A percentile compares a stretch with the other conserved stretches of the same genome.
These are phyloP conservation scores for Trametes hirsuta DNA, from an alignment of 1,284 basidiomycete genomes.

Conservation along the genomic window DNA sequence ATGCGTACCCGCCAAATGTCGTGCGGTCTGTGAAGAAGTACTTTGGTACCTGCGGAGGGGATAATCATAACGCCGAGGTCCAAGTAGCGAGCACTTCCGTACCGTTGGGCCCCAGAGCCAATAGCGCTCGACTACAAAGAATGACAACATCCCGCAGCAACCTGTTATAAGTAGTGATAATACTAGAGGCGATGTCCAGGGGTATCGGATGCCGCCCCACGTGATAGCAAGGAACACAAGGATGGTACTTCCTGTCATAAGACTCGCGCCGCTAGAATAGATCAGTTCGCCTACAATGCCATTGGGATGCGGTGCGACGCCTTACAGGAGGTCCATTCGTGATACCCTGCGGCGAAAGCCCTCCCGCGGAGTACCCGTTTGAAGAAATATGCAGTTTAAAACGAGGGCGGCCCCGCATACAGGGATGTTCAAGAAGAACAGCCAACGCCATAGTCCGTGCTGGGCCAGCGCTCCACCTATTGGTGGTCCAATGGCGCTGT, in stretches of 20 bases:
- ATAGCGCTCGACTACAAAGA: constrained; percentile 19
- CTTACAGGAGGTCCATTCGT: constrained; percentile 42
- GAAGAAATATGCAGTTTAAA: constrained; percentile 19
- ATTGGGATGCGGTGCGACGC: not conserved
- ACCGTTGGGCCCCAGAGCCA: constrained; percentile 18
- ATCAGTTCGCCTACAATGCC: not conserved
- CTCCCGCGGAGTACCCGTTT: constrained; percentile 29
- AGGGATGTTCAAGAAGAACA: constrained; percentile 17
- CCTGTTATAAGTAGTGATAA: constrained; percentile 27
- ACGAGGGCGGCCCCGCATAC: constrained; percentile 18
- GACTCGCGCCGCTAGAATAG: constrained; percentile 17
- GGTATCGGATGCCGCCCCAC: constrained; percentile 24
- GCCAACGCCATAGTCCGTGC: constrained; percentile 18
- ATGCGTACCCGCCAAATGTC: constrained; percentile 33
- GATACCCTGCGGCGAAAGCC: constrained; percentile 33
- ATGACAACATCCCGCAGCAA: constrained; percentile 7
- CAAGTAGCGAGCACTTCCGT: not conserved
- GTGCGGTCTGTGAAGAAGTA: constrained; percentile 35
- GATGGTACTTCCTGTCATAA: constrained; percentile 23
- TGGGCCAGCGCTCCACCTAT: constrained; percentile 16
- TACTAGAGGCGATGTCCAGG: constrained; percentile 24
- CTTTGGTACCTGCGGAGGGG: constrained; percentile 28
- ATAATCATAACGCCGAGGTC: not conserved
- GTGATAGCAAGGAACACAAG: constrained; percentile 21
- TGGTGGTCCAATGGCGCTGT: constrained; percentile 2